phyloP scores from a whole-genome alignment of 164 flowering plant species.

The Brasenia schreberi region DNA sequence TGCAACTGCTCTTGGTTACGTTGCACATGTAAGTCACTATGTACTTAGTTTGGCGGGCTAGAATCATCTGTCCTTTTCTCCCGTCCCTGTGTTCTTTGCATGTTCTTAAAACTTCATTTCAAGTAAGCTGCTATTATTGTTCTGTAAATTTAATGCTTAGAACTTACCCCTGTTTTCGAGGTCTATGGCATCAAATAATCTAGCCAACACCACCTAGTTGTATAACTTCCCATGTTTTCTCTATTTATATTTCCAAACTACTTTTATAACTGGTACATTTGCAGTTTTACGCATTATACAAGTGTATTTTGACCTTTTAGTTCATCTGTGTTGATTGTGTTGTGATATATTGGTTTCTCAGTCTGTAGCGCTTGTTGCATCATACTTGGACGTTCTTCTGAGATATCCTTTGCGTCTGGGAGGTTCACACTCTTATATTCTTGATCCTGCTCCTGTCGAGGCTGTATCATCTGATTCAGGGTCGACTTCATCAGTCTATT shows the following conservation, averaged over 20 bases:
- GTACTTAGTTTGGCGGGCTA: neutral
- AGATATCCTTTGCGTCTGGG: slow-evolving; percentile 85
- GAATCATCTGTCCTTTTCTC: neutral
- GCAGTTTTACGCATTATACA: too few relatives aligned
- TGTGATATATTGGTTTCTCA: slow-evolving; percentile 16
- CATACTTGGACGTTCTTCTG: slow-evolving; percentile 73
- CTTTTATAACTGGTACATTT: too few relatives aligned
- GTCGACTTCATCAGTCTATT: slow-evolving; percentile 15
- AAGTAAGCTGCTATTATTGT: neutral
- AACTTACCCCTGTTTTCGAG: too few relatives aligned
- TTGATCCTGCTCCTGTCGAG: slow-evolving; percentile 61
- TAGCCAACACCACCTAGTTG: too few relatives aligned
- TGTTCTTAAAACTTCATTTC: neutral
- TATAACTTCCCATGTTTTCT: too few relatives aligned
- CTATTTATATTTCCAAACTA: too few relatives aligned
- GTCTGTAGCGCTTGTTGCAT: slow-evolving; percentile 74
- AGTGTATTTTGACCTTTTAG: neutral
- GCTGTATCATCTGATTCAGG: slow-evolving; percentile 32
- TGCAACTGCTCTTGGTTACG: slow-evolving; percentile 84
- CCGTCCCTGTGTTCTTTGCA: neutral
- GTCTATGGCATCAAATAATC: too few relatives aligned
- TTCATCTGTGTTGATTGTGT: neutral
- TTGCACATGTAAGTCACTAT: slow-evolving; percentile 66
- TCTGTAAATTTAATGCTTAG: too few relatives aligned
- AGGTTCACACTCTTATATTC: slow-evolving; percentile 73